Evolutionary conservation across 768 basidiomycete genomes (phyloP), one percentile per base, ranked within the genome.

Genomic region (Russula olivacea): DNA sequence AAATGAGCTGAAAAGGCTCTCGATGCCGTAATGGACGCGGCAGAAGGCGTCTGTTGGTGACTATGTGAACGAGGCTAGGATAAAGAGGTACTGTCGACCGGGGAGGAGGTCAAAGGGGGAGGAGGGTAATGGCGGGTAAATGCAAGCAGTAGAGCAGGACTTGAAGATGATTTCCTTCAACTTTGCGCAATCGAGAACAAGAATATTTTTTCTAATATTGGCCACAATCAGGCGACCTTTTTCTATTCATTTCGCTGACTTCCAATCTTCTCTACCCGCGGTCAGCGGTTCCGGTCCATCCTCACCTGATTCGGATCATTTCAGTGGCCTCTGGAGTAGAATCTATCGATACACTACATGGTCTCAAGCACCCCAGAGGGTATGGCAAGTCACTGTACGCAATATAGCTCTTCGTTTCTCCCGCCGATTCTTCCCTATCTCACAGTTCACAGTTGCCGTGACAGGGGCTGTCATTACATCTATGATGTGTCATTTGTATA

Each of bases 211-310:
- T 40, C 54, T 25, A 40, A 12, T 17, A 49, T 58, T 40, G 47
- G 40, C 6, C 38, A 43, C 40, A 36, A 54, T 55, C 53, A 54
- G 45, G 23, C 59, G 59, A 54, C 59, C 21, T 25, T 52, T n/a
- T 43, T 53, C 59, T 11, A 54, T 54, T 61, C 45, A 50, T 56
- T 50, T 61, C 61, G 40, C 55, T 55, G 58, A 28, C 36, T 41
- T 51, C 17, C 19, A 59, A 57, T 45, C 43, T 34, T 56, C 11
- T 19, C 14, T 49, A 15, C 48, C 48, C 48, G 45, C 45, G 45
- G 45, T 10, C 43, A 19, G 19, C 43, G 43, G 32, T 32, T n/a
- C 30, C 30, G 30, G 30, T 5, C 3, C 30, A 30, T 30, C 30
- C 0, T 4, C 5, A n/a, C 30, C 4, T 30, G 3, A 30, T 30